phyloP scores from a whole-genome alignment of 2,329 filamentous ascomycete genomes.

The Acephala macrosclerotiorum region DNA sequence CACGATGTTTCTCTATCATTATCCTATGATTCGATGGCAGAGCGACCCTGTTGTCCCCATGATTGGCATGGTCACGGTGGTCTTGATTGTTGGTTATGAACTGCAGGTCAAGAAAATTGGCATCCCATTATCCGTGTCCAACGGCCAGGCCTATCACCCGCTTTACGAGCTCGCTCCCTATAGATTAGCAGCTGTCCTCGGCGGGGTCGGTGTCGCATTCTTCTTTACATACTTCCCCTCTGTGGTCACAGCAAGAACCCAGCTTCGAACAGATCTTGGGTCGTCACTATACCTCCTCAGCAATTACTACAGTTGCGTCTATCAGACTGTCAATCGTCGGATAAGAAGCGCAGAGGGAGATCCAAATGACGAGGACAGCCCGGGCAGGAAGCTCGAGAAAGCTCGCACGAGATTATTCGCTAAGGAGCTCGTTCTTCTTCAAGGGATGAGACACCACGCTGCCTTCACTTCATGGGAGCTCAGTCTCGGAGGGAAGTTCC shows the following conservation, averaged over 20 bases:
- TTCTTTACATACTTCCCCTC: slow-evolving; percentile 79
- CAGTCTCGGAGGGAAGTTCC: slow-evolving; percentile 74
- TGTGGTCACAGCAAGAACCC: slow-evolving; percentile 72
- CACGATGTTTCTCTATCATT: slow-evolving; percentile 5
- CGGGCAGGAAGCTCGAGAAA: slow-evolving; percentile 28
- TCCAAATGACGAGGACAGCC: slow-evolving; percentile 39
- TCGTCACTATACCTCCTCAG: slow-evolving; percentile 73
- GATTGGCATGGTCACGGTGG: slow-evolving; percentile 7
- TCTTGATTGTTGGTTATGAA: slow-evolving; percentile 20
- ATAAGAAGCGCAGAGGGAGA: slow-evolving; percentile 52
- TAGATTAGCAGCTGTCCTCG: slow-evolving; percentile 69
- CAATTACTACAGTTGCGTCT: slow-evolving; percentile 75
- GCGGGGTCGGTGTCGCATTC: slow-evolving; percentile 72
- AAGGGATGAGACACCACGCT: slow-evolving; percentile 65
- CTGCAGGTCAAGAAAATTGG: slow-evolving; percentile 54
- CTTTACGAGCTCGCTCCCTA: slow-evolving; percentile 74
- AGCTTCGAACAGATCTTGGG: slow-evolving; percentile 70
- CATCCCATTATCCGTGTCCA: slow-evolving; percentile 54
- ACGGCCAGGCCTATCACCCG: slow-evolving; percentile 71
- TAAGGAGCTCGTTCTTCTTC: slow-evolving; percentile 69
- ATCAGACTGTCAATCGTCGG: slow-evolving; percentile 65
- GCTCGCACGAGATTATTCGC: slow-evolving; percentile 55
- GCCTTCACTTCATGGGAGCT: slow-evolving; percentile 73
- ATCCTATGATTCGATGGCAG: background rate
- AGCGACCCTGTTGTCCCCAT: background rate